A percentile compares a stretch with the other conserved stretches of the same genome.
Conservation (phyloP, 2,329 filamentous ascomycete genomes). For the Pseudocercospora eumusae region DNA sequence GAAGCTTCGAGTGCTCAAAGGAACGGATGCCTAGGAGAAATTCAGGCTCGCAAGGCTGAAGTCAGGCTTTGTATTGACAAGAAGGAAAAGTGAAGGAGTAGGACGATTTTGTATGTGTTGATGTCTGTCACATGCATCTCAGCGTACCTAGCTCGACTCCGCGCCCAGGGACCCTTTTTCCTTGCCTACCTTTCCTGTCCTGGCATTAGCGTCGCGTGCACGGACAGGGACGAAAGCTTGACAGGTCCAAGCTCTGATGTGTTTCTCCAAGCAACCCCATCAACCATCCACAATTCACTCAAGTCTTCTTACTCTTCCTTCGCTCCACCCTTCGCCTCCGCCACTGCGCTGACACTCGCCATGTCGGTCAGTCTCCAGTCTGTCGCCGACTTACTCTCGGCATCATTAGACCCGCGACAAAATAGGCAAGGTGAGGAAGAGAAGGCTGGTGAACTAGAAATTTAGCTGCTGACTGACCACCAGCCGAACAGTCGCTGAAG, state of each 20-base stretch:
- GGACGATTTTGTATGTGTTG: neutral
- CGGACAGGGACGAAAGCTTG: neutral
- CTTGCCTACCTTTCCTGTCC: too few species aligned
- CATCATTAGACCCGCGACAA: conserved; percentile 82
- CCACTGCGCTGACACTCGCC: conserved; percentile 9
- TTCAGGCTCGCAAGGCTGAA: neutral
- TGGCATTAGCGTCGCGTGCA: neutral
- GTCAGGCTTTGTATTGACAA: neutral
- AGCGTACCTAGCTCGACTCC: neutral
- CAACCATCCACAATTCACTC: neutral
- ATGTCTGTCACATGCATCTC: conserved; percentile 1
- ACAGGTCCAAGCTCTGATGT: conserved; percentile 6
- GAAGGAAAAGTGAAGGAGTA: neutral
- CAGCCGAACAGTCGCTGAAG: conserved; percentile 80
- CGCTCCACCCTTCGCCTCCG: neutral
- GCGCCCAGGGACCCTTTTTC: neutral
- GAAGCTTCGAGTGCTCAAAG: conserved; percentile 3
- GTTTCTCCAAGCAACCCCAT: conserved; percentile 4
- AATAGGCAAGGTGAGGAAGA: conserved; percentile 77
- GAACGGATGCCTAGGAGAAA: neutral
- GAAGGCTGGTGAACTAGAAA: neutral
- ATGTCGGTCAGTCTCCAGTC: conserved; percentile 64
- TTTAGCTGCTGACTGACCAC: conserved; percentile 9
- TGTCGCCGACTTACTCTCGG: conserved; percentile 82
- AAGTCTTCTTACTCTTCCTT: conserved; percentile 3